Base-by-base conservation (phyloP, 2,329 filamentous ascomycete genomes). In the Westerdykella aurantiaca region DNA sequence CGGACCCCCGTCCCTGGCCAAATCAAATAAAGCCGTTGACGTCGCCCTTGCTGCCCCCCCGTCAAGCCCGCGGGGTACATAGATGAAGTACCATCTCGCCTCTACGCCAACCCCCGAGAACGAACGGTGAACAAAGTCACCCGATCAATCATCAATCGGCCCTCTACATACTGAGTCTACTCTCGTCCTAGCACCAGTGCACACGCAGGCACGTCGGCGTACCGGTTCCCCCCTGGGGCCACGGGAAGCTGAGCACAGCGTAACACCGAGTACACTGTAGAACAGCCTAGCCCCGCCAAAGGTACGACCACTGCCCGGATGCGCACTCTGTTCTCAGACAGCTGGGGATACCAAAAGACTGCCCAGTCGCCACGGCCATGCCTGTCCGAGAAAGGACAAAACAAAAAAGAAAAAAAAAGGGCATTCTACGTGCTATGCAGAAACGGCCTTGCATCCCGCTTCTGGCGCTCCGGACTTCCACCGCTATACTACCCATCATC, bases 11-110 rank as follows among this genome's bases (percentile, higher is more conserved):
- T 53, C 35, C 49, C 45, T 42, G 43, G 44, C 38, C 42, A 62
- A 57, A 62, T 52, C 55, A 50, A 49, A 33, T 45, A 55, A 9
- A 29, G 25, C 25, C 25, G 25, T 29, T 29, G 18, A 21, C 18
- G 25, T 29, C 11, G 25, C 7, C 25, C 25, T 29, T 29, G 25
- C 11, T 7, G 4, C 25, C 11, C 11, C 25, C 25, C 25, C 48
- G 48, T 55, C 39, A 48, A 45, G 44, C n/a, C 50, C 55, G 61
- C 58, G 60, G 58, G 61, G 58, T 58, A 61, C 60, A 55, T 65
- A 58, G 53, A 65, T 63, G 53, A 58, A 50, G 51, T 61, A 56
- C 46, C 48, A 58, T 35, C 33, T 29, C 25, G 25, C 7, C 7
- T 29, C 18, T 29, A 12, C 11, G 11, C 25, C 58, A 52, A 48